Percentiles rank a stretch among this genome's conserved stretches.
Conservation (phyloP, 495 filamentous ascomycete species). For the Neurospora tetraspora region DNA sequence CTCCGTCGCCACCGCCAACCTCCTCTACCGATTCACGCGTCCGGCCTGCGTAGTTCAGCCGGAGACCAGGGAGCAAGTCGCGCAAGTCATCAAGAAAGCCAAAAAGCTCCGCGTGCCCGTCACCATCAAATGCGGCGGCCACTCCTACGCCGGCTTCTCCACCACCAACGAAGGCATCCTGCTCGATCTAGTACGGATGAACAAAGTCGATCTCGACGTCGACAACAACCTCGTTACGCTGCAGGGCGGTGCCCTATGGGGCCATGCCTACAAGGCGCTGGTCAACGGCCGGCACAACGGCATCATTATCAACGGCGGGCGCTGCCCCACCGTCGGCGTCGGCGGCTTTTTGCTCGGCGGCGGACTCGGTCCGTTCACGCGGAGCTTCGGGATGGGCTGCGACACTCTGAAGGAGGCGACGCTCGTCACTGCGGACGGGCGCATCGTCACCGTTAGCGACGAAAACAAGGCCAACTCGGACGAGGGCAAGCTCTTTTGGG, state of each 20-base stretch:
- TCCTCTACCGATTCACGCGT: slow-evolving; percentile 12
- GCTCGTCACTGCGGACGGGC: slow-evolving; percentile 24
- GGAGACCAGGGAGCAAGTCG: slow-evolving; percentile 5
- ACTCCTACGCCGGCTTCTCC: slow-evolving; percentile 18
- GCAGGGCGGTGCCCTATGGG: slow-evolving; percentile 3
- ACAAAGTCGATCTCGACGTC: slow-evolving; percentile 9
- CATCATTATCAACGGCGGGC: slow-evolving; percentile 15
- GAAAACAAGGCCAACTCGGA: slow-evolving; percentile 29
- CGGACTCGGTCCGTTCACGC: slow-evolving; percentile 10
- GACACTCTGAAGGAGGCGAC: slow-evolving; percentile 12
- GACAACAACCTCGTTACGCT: background rate
- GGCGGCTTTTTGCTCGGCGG: slow-evolving; percentile 16
- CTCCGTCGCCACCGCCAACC: slow-evolving; percentile 15
- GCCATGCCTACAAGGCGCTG: slow-evolving; percentile 11
- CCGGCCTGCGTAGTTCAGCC: slow-evolving; percentile 17
- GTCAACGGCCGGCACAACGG: slow-evolving; percentile 10
- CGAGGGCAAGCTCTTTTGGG: slow-evolving; percentile 42
- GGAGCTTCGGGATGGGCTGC: slow-evolving; percentile 17
- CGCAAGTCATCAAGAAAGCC: background rate
- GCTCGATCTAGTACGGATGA: slow-evolving; percentile 12
- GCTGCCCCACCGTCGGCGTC: slow-evolving; percentile 19
- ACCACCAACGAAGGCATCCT: slow-evolving; percentile 13
- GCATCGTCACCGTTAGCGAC: slow-evolving; percentile 30
- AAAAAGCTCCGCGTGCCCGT: slow-evolving; percentile 1
- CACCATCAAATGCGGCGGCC: slow-evolving; percentile 14